A percentile compares a stretch with the other conserved stretches of the same genome.
These are phyloP conservation scores for Hyaloscypha finlandica DNA, from an alignment of 495 filamentous ascomycete species.

Conservation along the genomic window DNA sequence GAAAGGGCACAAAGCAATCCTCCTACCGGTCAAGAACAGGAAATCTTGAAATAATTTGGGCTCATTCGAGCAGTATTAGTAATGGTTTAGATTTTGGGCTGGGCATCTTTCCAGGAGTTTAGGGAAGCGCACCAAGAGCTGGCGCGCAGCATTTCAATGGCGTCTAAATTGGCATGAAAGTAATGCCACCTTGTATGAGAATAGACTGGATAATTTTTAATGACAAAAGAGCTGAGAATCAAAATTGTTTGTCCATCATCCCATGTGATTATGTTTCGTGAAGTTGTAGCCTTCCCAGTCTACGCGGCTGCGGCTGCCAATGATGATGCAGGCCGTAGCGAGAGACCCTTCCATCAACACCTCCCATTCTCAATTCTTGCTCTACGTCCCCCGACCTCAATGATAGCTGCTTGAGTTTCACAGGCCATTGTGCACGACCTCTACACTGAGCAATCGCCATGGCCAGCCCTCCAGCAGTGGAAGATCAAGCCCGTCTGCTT, in stretches of 20 bases:
- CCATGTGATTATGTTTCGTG: conserved; percentile 8
- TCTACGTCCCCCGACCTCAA: conserved; percentile 26
- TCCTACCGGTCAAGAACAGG: neutral
- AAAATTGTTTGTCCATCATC: neutral
- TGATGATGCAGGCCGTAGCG: conserved; percentile 14
- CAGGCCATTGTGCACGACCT: conserved; percentile 20
- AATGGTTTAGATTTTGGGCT: neutral
- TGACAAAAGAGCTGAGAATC: neutral
- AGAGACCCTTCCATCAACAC: conserved; percentile 16
- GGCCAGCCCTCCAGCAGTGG: conserved; percentile 66
- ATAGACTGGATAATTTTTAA: conserved; percentile 3
- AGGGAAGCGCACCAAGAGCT: conserved; percentile 27
- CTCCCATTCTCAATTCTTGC: conserved; percentile 9
- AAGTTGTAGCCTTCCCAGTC: conserved; percentile 15
- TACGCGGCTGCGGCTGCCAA: conserved; percentile 13
- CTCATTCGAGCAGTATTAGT: too few relatives aligned
- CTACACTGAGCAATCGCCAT: conserved; percentile 33
- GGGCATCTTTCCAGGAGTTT: conserved; percentile 9
- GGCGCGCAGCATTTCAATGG: conserved; percentile 28
- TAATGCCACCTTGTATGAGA: conserved; percentile 1
- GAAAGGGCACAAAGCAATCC: neutral
- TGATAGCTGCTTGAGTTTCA: conserved; percentile 28
- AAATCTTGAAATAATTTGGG: neutral
- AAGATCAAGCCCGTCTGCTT: conserved; percentile 91
- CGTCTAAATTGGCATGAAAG: conserved; percentile 16